phyloP scores from a whole-genome alignment of 179 eudicot genomes.

The Patellifolia procumbens region DNA sequence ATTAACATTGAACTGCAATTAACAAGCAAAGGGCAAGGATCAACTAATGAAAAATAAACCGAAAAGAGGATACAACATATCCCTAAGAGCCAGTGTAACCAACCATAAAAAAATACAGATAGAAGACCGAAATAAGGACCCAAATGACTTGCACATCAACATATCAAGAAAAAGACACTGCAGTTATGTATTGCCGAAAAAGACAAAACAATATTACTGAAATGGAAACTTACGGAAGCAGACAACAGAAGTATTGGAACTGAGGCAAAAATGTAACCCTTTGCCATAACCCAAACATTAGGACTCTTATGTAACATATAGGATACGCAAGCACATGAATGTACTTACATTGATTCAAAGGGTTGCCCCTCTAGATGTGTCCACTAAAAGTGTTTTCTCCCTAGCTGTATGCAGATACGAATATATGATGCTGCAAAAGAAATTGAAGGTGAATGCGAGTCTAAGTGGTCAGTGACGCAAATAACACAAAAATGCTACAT shows the following conservation, averaged over 20 bases:
- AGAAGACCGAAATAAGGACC: not conserved
- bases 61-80: not conserved
- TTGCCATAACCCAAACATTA: too few species aligned
- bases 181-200: not conserved
- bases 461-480: not conserved
- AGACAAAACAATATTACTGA: not conserved
- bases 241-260: not conserved
- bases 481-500: not conserved
- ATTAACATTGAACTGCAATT: slow-evolving; percentile 92
- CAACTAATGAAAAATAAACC: slow-evolving; percentile 9
- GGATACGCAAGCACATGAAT: slow-evolving; percentile 15
- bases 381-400: slow-evolving; percentile 86
- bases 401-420: slow-evolving; percentile 64
- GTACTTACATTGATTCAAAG: slow-evolving; percentile 69
- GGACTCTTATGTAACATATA: too few species aligned
- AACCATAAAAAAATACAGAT: not conserved
- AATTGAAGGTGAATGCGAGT: slow-evolving; percentile 4
- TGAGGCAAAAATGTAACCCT: too few species aligned
- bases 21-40: slow-evolving; percentile 28
- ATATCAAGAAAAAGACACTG: not conserved
- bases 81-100: not conserved
- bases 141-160: not conserved
- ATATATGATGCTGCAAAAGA: slow-evolving; percentile 69
- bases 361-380: slow-evolving; percentile 85
- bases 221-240: not conserved